phyloP scores from a whole-genome alignment of 345 rosid species.

The Pugionium dolabratum region DNA sequence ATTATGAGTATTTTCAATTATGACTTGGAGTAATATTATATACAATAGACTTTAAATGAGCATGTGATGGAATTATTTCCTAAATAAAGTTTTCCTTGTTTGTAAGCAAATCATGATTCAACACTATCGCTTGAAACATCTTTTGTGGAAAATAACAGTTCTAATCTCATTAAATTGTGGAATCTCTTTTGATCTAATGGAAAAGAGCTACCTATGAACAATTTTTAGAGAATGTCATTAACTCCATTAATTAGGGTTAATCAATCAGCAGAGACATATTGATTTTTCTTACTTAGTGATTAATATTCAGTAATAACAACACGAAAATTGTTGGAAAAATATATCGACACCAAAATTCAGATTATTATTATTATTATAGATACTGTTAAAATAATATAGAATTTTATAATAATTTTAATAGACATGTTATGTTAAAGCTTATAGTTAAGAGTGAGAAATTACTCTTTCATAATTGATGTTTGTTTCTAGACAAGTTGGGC shows the following conservation, averaged over 20 bases:
- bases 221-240: neutral
- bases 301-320: neutral
- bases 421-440: conserved; percentile 11
- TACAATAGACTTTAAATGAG: conserved; percentile 8
- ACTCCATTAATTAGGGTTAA: neutral
- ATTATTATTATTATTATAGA: neutral
- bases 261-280: neutral
- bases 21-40: conserved; percentile 6
- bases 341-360: neutral
- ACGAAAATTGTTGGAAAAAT: neutral
- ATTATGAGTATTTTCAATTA: conserved; percentile 27
- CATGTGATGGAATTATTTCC: conserved; percentile 35
- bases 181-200: too few species aligned
- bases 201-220: too few species aligned
- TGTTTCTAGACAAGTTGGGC: conserved; percentile 8
- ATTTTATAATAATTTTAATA: neutral
- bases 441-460: conserved; percentile 21
- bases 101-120: conserved; percentile 27
- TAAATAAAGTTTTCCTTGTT: conserved; percentile 27
- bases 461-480: conserved; percentile 14
- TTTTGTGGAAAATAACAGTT: neutral
- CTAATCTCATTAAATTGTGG: neutral
- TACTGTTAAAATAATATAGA: neutral
- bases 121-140: neutral
- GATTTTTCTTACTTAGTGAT: neutral